Conservation (phyloP, 768 basidiomycete genomes). For the Russula abietina region DNA sequence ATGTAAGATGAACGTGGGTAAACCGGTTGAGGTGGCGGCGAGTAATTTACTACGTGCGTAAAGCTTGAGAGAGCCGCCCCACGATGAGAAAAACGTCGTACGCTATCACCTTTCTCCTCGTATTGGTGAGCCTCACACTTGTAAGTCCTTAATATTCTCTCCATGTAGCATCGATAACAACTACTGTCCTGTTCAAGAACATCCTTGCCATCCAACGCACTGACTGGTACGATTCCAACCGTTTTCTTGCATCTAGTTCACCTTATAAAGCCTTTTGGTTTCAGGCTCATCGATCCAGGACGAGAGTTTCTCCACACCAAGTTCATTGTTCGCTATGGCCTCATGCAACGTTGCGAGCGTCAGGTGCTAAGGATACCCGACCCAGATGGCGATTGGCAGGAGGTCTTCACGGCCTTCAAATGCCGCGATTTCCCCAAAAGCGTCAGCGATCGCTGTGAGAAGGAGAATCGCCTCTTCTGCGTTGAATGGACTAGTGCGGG, state of each 20-base stretch:
- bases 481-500: slow-evolving; percentile 65
- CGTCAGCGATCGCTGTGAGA: slow-evolving; percentile 41
- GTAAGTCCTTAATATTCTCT: slow-evolving; percentile 35
- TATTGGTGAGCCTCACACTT: slow-evolving; percentile 44
- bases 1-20: neutral
- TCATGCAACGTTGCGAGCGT: slow-evolving; percentile 52
- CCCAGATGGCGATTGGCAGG: slow-evolving; percentile 36
- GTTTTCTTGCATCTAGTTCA: slow-evolving; percentile 4
- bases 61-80: neutral
- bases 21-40: neutral
- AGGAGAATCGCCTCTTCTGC: slow-evolving; percentile 55
- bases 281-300: slow-evolving; percentile 37
- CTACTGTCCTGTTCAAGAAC: slow-evolving; percentile 38
- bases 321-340: slow-evolving; percentile 52
- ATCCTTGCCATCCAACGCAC: slow-evolving; percentile 47
- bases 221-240: slow-evolving; percentile 55
- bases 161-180: neutral
- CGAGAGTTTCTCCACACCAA: slow-evolving; percentile 42
- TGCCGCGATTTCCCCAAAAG: slow-evolving; percentile 63
- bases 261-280: neutral
- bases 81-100: slow-evolving; percentile 68
- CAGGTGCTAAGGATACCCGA: slow-evolving; percentile 44
- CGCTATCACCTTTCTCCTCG: slow-evolving; percentile 53
- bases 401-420: slow-evolving; percentile 49
- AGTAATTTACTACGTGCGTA: neutral